Base-by-base conservation (phyloP, 768 basidiomycete genomes). In the Cystobasidium tubakii region DNA sequence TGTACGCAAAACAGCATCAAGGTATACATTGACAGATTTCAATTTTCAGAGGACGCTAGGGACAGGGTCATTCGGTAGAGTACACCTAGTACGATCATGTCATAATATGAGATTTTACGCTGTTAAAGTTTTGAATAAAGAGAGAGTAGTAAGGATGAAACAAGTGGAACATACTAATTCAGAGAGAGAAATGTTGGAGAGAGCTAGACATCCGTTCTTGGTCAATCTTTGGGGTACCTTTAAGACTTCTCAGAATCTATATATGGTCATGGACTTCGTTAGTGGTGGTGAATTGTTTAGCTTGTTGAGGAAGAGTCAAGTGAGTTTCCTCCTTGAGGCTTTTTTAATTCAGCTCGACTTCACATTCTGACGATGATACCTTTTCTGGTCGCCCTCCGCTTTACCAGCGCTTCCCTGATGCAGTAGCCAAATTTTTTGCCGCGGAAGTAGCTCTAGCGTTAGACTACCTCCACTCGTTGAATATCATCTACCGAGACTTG, bases 151-250 rank as follows among this genome's bases (percentile, higher is more conserved):
- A 66, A 76, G 82, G 72, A 86, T 98, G 73, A 91, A 94, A 70
- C 96, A 99, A 81, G 91, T 98, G 72, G 94, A 97, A 80, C 96
- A 99, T 82, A 95, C 98, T 77, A 97, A 96, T 79, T 92, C 92
- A 6, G 96, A 99, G 81, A 88, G 94, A 27, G 89, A 90, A 79
- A 97, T 98, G 79, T 87, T 99, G 50, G 78, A 78, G 44, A 87
- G 90, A 34, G 89, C 96, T 39, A 88, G 89, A 54, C 94, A 98
- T 80, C 96, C 96, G 10, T 99, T 98, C 83, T 87, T 99, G 75
- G 94, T 99, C 75, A 93, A 98, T 78, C 87, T 99, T 73, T 95
- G 90, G 79, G 91, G 77, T 27, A 93, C 92, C 10, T 94, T 93
- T 80, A 93, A 95, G 81, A 95, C 98, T 82, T 88, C 89, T 79